A percentile compares a stretch with the other conserved stretches of the same genome.
Evolutionary conservation across 2,329 filamentous ascomycete genomes (phyloP).

Genomic region (Penicillium expansum): DNA sequence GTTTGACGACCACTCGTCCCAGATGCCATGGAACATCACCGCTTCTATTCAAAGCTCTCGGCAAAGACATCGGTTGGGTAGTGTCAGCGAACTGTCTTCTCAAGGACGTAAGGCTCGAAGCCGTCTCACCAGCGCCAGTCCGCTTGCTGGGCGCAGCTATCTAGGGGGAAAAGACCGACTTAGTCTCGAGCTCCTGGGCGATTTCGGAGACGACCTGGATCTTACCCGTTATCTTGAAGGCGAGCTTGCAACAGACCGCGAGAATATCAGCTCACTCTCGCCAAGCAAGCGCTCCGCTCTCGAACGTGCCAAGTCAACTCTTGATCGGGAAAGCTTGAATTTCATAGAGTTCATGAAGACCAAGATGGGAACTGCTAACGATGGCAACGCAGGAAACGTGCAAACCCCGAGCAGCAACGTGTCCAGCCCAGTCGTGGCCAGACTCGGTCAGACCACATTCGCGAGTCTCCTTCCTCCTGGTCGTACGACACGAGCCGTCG

Average conservation of each 20-base stretch:
- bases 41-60: slow-evolving; percentile 55
- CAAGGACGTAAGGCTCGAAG: slow-evolving; percentile 34
- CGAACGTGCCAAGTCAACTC: slow-evolving; percentile 37
- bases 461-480: slow-evolving; percentile 63
- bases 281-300: slow-evolving; percentile 23
- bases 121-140: slow-evolving; percentile 59
- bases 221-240: slow-evolving; percentile 34
- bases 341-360: slow-evolving; percentile 60
- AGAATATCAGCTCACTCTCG: slow-evolving; percentile 42
- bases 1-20: slow-evolving; percentile 63
- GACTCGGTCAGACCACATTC: slow-evolving; percentile 55
- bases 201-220: slow-evolving; percentile 28
- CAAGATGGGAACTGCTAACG: slow-evolving; percentile 36
- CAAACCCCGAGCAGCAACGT: not conserved
- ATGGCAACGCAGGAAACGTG: not conserved
- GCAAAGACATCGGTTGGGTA: slow-evolving; percentile 40
- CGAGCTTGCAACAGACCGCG: slow-evolving; percentile 29
- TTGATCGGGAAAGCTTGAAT: slow-evolving; percentile 61
- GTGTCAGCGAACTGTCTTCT: slow-evolving; percentile 36
- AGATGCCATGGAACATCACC: slow-evolving; percentile 68
- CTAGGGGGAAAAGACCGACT: slow-evolving; percentile 28
- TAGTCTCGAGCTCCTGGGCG: slow-evolving; percentile 22
- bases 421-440: not conserved
- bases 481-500: slow-evolving; percentile 57
- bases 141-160: slow-evolving; percentile 55